Evolutionary conservation across 163 green algal species (phyloP).

Genomic region (Scenedesmus sp.): DNA sequence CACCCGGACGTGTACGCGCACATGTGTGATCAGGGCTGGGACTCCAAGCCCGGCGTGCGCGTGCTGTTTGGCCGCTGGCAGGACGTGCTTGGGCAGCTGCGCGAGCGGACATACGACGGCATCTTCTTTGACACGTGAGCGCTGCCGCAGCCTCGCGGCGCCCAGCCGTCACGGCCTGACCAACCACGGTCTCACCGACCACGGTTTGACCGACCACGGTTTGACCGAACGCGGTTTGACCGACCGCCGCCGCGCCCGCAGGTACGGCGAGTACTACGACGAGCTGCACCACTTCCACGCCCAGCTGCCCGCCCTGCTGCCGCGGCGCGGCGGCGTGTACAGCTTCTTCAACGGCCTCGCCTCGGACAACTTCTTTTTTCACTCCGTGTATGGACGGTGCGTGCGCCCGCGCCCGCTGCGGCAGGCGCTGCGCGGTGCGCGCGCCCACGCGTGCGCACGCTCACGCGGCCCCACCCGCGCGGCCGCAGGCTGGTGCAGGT

Average conservation of each 20-base stretch:
- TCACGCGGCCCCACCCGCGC: no score
- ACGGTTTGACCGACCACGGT: neutral
- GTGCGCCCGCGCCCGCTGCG: neutral
- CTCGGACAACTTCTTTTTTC: constrained; percentile 96
- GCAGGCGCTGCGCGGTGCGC: no score
- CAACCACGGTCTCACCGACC: neutral
- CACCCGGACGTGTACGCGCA: constrained; percentile 89
- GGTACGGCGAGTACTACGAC: constrained; percentile 85
- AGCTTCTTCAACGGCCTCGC: constrained; percentile 94
- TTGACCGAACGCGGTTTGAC: neutral
- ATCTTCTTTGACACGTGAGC: constrained; percentile 86
- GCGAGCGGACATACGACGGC: constrained; percentile 74
- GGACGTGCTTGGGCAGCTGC: constrained; percentile 60
- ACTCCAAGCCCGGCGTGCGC: constrained; percentile 72
- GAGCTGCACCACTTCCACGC: constrained; percentile 93
- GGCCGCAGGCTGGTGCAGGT: constrained; percentile 54
- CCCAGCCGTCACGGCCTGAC: no score
- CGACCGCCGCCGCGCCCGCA: neutral
- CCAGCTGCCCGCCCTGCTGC: constrained; percentile 54
- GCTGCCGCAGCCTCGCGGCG: no score
- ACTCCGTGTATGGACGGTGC: constrained; percentile 86
- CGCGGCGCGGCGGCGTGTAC: constrained; percentile 75
- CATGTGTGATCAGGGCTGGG: constrained; percentile 84
- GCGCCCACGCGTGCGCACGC: no score
- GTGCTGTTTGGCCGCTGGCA: constrained; percentile 95